These are phyloP conservation scores for Rhododendron henanense DNA, from an alignment of 148 eudicot genomes.

Conservation along the genomic window DNA sequence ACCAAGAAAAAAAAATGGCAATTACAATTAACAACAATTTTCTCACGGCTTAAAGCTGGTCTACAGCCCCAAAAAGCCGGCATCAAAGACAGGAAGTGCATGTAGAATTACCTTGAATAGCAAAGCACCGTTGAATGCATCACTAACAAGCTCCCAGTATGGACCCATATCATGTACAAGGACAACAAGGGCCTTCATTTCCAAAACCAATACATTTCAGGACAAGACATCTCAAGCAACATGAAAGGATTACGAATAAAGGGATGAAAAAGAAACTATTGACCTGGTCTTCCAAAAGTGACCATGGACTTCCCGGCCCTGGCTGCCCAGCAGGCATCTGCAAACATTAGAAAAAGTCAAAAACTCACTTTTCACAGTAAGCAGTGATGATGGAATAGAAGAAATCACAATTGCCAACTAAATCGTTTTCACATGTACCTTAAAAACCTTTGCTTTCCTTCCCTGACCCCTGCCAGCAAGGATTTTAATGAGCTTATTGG, in stretches of 20 bases:
- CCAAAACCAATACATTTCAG: conserved; percentile 17
- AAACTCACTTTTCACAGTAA: conserved; percentile 15
- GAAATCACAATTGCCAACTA: neutral
- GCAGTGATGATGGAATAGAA: neutral
- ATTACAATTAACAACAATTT: neutral
- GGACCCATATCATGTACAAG: conserved; percentile 99
- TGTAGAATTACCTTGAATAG: conserved; percentile 62
- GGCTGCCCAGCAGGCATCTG: conserved; percentile 62
- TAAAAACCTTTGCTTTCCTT: conserved; percentile 60
- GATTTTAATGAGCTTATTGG: conserved; percentile 70
- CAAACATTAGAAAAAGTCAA: conserved; percentile 18
- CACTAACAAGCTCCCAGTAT: conserved; percentile 94
- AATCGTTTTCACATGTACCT: conserved; percentile 42
- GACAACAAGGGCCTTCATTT: conserved; percentile 84
- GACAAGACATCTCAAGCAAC: conserved; percentile 7
- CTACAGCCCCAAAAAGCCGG: neutral
- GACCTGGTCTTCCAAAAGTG: conserved; percentile 92
- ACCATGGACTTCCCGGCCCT: conserved; percentile 78
- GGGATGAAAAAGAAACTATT: neutral
- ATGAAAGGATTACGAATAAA: neutral
- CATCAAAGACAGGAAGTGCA: neutral
- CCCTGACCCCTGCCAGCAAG: conserved; percentile 70
- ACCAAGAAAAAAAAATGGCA: neutral
- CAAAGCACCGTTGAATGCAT: conserved; percentile 80
- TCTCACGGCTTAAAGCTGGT: neutral